Conservation (phyloP, 2,329 filamentous ascomycete species). For the Ophiostoma sp. region DNA sequence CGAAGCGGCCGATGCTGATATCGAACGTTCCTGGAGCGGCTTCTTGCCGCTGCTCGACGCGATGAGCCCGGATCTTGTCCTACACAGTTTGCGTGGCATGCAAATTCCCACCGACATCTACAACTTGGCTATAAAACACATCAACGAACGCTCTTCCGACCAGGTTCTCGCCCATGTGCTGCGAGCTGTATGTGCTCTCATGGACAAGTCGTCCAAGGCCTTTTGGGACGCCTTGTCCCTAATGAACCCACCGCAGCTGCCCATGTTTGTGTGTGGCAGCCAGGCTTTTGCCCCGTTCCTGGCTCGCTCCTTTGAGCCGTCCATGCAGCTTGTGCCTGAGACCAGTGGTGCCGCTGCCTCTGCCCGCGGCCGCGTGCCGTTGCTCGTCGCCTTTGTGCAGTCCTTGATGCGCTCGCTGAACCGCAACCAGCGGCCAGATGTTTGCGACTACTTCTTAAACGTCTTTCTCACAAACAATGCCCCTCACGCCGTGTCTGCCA, state of each 20-base stretch:
- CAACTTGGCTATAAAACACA: constrained; percentile 57
- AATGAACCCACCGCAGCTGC: constrained; percentile 74
- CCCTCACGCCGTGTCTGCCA: constrained; percentile 51
- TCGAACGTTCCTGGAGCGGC: constrained; percentile 78
- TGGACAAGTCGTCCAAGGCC: constrained; percentile 73
- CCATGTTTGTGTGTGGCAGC: constrained; percentile 80
- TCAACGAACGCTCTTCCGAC: constrained; percentile 49
- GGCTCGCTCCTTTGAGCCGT: constrained; percentile 57
- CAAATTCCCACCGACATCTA: constrained; percentile 75
- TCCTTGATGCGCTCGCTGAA: constrained; percentile 77
- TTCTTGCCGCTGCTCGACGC: constrained; percentile 71
- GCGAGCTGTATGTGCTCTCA: constrained; percentile 66
- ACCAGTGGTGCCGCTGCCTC: background rate
- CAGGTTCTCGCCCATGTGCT: constrained; percentile 68
- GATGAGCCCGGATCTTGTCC: constrained; percentile 72
- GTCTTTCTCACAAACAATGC: constrained; percentile 59
- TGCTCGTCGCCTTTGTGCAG: constrained; percentile 75
- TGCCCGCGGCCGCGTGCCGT: constrained; percentile 31
- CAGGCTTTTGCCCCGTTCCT: constrained; percentile 65
- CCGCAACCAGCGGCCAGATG: constrained; percentile 67
- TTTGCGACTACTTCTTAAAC: constrained; percentile 75
- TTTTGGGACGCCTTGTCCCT: constrained; percentile 89
- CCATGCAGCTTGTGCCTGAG: constrained; percentile 42
- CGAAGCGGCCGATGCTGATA: constrained; percentile 43
- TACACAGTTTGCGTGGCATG: constrained; percentile 74